Conservation (phyloP, 257 asterid genomes). For the Nicotiana knightiana region DNA sequence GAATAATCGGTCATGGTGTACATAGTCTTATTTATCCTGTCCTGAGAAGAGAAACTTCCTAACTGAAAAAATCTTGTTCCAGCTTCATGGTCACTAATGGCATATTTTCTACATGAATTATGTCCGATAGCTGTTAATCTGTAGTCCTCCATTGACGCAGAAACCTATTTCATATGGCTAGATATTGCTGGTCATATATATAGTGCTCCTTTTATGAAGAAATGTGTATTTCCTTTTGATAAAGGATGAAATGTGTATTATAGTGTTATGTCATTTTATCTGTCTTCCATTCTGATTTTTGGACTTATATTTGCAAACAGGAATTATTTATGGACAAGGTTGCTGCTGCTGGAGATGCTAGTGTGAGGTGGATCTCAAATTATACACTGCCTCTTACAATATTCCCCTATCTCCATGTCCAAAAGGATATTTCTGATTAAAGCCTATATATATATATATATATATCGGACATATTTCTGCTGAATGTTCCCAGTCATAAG, state of each 20-base stretch:
- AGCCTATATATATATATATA: too few relatives aligned
- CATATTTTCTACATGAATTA: background rate
- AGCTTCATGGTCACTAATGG: background rate
- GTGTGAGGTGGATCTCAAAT: conserved; percentile 45
- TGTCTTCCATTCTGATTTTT: conserved; percentile 12
- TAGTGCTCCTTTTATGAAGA: too few relatives aligned
- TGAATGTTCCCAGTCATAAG: background rate
- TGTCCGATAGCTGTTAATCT: background rate
- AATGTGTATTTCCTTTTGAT: background rate
- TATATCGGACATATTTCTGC: background rate
- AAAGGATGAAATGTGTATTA: background rate
- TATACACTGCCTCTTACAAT: background rate
- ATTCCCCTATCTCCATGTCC: background rate
- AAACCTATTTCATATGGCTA: background rate
- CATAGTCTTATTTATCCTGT: background rate
- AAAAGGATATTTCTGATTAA: background rate
- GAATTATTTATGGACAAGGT: conserved; percentile 65
- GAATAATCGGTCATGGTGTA: background rate
- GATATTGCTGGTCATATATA: background rate
- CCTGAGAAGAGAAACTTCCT: background rate
- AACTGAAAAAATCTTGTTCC: background rate
- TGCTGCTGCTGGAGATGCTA: conserved; percentile 40
- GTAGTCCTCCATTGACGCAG: background rate
- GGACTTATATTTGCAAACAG: conserved; percentile 38
- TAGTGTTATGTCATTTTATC: background rate